Evolutionary conservation across 208 protist species (phyloP), one percentile per base, ranked within the genome.

Genomic region (Herpetomonas tarakana): DNA sequence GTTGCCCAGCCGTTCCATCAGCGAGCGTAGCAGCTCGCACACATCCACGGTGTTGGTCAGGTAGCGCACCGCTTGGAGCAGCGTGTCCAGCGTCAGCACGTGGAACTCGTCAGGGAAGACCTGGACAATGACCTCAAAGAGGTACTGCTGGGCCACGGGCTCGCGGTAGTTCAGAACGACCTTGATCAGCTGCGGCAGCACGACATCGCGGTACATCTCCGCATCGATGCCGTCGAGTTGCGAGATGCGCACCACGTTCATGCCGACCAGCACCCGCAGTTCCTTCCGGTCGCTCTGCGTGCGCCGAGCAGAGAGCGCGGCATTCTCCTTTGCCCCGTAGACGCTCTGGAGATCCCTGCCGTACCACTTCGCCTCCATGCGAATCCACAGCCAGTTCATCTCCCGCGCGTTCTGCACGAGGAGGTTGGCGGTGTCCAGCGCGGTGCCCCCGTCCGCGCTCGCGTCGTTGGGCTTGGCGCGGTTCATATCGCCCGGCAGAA

Each of bases 311-410:
- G 53, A 24, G 35, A n/a, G 3, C 12, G 4, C 53, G 22, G 38
- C 2, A 22, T 24, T 18, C 24, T 59, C 52, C 52, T 86, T 67
- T 6, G 29, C 27, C 14, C 30, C 56, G 22, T 41, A 81, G 35
- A 7, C 41, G 35, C 7, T 22, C 21, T 53, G 27, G 3, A 53
- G 14, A 44, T 67, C 60, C 41, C 52, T 49, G 11, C 45, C 50
- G 62, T 81, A 78, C 47, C 71, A 57, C 71, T 97, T 92, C 45
- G 97, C 85, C 81, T 99, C 96, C 91, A 99, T 98, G 35, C 98
- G 88, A 16, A 99, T 97, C 97, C 97, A 99, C 14, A 99, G 81
- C 87, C 98, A 98, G 68, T 97, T 98, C 96, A 99, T 99, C 77
- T 99, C 98, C n/a, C 78, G 85, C 61, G 99, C 98, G 78, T 99